Evolutionary conservation across 140 eudicot genomes (phyloP), one percentile per base, ranked within the genome.

Genomic region (Stevia rebaudiana): DNA sequence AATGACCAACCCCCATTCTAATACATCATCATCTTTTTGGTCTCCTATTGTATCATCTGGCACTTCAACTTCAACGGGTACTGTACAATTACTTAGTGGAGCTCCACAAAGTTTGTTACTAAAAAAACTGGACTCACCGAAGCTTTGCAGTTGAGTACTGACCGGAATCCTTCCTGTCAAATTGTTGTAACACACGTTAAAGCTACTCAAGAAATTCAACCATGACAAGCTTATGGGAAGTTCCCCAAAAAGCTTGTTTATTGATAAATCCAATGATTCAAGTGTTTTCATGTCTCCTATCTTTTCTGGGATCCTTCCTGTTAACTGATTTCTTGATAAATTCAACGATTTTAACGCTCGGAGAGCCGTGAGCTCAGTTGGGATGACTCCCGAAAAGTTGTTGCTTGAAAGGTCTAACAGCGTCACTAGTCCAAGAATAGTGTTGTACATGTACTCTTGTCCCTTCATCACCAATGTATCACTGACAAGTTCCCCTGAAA

Each of bases 81-180:
- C 6, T 21, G 41, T 4, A 24, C 43, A 15, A 28, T 53, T 17
- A 78, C 66, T 15, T 17, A 78, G 70, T 15, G 77, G 81, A 12
- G 21, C 22, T 46, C 77, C 81, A 63, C 76, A 70, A 15, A 73
- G 68, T 13, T 64, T 65, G 60, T 73, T 73, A 13, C 68, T 68
- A 3, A 63, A 3, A 33, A 65, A 73, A 58, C 48, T 19, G 6
- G 78, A 73, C 37, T 40, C 61, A 11, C 33, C 18, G n/a, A 73
- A 65, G 15, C 67, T 25, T 3, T 65, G 73, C 5, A 73, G 61
- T 37, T 73, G 78, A 17, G 78, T 65, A 17, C 73, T 18, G 40
- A 54, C 40, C 43, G 73, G 78, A 33, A 73, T 31, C 31, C 65
- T 42, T 37, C 78, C 78, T 0, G 61, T 53, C 28, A 73, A 24